A percentile compares a stretch with the other conserved stretches of the same genome.
Evolutionary conservation across 257 asterid genomes (phyloP).

Genomic region (Nicotiana tabacum): DNA sequence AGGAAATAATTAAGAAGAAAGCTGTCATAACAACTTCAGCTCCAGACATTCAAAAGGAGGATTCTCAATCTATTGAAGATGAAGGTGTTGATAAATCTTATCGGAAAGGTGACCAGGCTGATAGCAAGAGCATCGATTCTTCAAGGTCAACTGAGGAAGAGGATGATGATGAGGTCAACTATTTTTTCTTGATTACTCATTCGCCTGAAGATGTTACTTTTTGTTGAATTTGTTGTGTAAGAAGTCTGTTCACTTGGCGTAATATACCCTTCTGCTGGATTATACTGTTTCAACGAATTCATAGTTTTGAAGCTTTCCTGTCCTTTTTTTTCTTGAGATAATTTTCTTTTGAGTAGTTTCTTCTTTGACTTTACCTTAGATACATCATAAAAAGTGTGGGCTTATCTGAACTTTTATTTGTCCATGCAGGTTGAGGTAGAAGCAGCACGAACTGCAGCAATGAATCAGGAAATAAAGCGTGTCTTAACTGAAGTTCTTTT

Average conservation of each 20-base stretch:
- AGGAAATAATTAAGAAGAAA: conserved; percentile 89
- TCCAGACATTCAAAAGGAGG: conserved; percentile 39
- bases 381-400: conserved; percentile 6
- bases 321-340: neutral
- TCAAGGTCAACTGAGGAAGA: conserved; percentile 75
- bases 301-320: neutral
- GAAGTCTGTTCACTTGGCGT: neutral
- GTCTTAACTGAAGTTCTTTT: conserved; percentile 90
- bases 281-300: neutral
- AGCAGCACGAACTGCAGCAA: conserved; percentile 82
- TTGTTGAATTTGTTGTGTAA: neutral
- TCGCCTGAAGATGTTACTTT: neutral
- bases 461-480: conserved; percentile 91
- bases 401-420: conserved; percentile 19
- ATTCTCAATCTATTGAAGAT: conserved; percentile 57
- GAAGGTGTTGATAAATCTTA: conserved; percentile 49
- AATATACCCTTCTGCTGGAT: neutral
- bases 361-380: neutral
- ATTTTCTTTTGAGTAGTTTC: neutral
- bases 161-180: conserved; percentile 64
- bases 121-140: conserved; percentile 64
- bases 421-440: conserved; percentile 81
- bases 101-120: conserved; percentile 59
- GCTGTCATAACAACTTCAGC: conserved; percentile 62
- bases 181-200: conserved; percentile 1